These are phyloP conservation scores for Omphalea diandra DNA, from an alignment of 441 rosid genomes.

Conservation along the genomic window DNA sequence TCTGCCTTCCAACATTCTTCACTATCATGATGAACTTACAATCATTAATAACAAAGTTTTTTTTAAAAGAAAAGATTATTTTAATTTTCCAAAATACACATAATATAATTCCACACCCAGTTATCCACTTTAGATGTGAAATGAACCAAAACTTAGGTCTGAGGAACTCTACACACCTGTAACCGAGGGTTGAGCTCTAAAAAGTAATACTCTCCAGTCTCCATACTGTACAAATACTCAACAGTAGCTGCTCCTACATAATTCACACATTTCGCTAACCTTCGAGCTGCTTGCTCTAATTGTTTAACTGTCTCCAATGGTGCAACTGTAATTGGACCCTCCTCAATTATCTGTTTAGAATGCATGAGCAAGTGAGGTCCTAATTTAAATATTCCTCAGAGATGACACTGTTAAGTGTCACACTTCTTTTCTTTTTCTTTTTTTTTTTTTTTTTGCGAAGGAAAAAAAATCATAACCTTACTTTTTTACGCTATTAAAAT, in stretches of 20 bases:
- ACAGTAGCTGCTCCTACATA: constrained; percentile 99
- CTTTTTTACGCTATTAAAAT: too few relatives aligned
- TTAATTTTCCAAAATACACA: too few relatives aligned
- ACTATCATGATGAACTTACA: too few relatives aligned
- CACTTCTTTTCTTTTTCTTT: too few relatives aligned
- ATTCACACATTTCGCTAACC: constrained; percentile 92
- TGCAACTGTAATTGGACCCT: constrained; percentile 99
- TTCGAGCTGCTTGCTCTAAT: constrained; percentile 98
- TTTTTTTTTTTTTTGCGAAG: too few relatives aligned
- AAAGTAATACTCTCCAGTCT: constrained; percentile 96
- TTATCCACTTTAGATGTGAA: constrained; percentile 11
- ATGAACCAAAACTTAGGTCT: constrained; percentile 25
- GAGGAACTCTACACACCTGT: constrained; percentile 59
- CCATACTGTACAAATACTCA: constrained; percentile 98
- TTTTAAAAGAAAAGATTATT: too few relatives aligned
- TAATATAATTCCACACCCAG: constrained; percentile 5
- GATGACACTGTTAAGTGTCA: too few relatives aligned
- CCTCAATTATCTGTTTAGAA: constrained; percentile 85
- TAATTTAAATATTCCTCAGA: constrained; percentile 11
- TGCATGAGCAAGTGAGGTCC: constrained; percentile 22
- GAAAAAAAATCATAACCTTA: too few relatives aligned
- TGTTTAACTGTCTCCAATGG: constrained; percentile 74
- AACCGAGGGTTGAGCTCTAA: constrained; percentile 98
- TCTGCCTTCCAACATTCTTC: too few relatives aligned
- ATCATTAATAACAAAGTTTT: too few relatives aligned